Base-by-base conservation (phyloP, 768 basidiomycete species). In the Lentinula detonsa region DNA sequence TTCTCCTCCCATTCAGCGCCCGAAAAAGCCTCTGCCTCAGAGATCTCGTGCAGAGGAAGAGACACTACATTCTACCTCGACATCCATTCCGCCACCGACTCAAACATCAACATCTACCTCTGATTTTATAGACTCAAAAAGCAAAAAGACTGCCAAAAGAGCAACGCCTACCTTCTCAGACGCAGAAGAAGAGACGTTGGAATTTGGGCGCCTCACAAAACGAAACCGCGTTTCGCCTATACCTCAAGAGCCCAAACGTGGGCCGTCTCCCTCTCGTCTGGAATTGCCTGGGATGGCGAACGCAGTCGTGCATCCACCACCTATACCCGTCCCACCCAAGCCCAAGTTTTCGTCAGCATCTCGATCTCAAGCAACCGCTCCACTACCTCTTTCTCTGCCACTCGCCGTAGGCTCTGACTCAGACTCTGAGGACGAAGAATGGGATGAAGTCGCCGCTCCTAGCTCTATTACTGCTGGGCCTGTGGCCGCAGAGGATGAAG, bases 121-220 rank as follows among this genome's bases (percentile, higher is more conserved):
- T 8, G 21, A 52, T 16, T 53, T 68, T 7, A 48, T 57, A 39
- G 62, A 67, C 10, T 52, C 68, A 21, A 31, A 61, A 21, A 53
- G 60, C 6, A 67, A 70, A 59, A 64, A 64, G 55, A n/a, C 59
- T 23, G 46, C 61, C 11, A 73, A 73, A 60, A 66, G 67, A n/a
- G 69, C 72, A 48, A 61, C 70, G 43, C 54, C 35, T 6, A 61
- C 58, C 33, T 51, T 65, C 40, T 66, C 73, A 9, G 70, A 76
- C 61, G 72, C 68, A n/a, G 76, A 79, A 13, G 83, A 76, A 63
- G 81, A 83, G 59, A 75, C 75, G 33, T 74, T 84, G 5, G 74
- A 75, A 61, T 80, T 86, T 62, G 82, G 81, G 5, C 73, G 70
- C 34, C 68, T 67, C 54, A 49, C 72, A 5, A 80, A 81, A 67